Evolutionary conservation across 345 rosid species (phyloP).

Genomic region (Brassica juncea): DNA sequence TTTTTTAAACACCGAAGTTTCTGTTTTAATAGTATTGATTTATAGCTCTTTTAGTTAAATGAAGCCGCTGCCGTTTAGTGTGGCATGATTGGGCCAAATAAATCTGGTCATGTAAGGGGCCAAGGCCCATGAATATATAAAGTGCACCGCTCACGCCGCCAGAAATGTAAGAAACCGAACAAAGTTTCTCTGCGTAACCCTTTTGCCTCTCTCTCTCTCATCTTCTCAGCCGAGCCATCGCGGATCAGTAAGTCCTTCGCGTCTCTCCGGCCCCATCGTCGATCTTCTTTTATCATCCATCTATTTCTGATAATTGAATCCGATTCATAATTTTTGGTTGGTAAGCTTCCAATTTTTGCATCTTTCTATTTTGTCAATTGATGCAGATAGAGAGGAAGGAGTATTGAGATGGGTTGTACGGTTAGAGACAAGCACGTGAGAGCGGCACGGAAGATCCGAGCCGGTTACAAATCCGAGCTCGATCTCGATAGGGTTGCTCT

Average conservation of each 20-base stretch:
- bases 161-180: constrained; percentile 23
- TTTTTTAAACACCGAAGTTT: too few species aligned
- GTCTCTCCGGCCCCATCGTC: neutral
- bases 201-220: constrained; percentile 12
- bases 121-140: constrained; percentile 25
- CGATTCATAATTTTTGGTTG: neutral
- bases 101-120: neutral
- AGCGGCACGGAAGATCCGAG: constrained; percentile 51
- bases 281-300: neutral
- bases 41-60: too few species aligned
- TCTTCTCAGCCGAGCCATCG: constrained; percentile 25
- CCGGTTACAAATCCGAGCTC: constrained; percentile 46
- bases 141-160: constrained; percentile 19
- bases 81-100: constrained; percentile 4
- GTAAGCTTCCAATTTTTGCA: neutral
- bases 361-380: neutral
- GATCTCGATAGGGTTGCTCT: constrained; percentile 50
- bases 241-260: constrained; percentile 31
- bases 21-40: too few species aligned
- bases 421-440: constrained; percentile 61
- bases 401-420: constrained; percentile 56
- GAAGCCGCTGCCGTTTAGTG: neutral
- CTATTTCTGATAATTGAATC: neutral
- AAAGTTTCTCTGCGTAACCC: constrained; percentile 16
- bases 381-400: neutral